phyloP scores from a whole-genome alignment of 805 yeast genomes.

The Metschnikowia colocasiae region DNA sequence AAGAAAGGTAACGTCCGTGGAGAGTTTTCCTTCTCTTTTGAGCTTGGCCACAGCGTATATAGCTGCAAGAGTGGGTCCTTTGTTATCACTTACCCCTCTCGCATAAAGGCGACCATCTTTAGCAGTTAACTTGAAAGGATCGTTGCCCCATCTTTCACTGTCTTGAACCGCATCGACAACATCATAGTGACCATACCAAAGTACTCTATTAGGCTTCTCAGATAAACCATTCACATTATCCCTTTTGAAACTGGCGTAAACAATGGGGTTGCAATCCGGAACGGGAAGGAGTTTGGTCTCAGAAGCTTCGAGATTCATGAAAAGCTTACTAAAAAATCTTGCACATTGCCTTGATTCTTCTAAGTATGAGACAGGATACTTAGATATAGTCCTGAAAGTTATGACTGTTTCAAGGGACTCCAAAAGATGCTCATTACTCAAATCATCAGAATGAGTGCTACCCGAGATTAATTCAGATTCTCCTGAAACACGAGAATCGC shows the following conservation, averaged over 20 bases:
- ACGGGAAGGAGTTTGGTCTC: slow-evolving; percentile 67
- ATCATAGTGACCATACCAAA: slow-evolving; percentile 97
- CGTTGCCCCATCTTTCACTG: slow-evolving; percentile 61
- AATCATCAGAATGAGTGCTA: background rate
- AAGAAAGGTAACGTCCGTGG: slow-evolving; percentile 73
- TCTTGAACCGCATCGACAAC: slow-evolving; percentile 74
- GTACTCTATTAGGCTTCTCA: slow-evolving; percentile 37
- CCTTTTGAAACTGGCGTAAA: slow-evolving; percentile 61
- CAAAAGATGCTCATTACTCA: slow-evolving; percentile 61
- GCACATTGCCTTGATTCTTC: slow-evolving; percentile 89
- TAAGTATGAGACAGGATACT: slow-evolving; percentile 60
- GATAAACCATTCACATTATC: background rate
- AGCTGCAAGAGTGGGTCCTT: slow-evolving; percentile 88
- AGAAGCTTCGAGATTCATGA: slow-evolving; percentile 67
- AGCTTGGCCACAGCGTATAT: slow-evolving; percentile 82
- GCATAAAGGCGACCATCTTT: slow-evolving; percentile 84
- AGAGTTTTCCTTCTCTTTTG: slow-evolving; percentile 46
- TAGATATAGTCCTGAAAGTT: slow-evolving; percentile 73
- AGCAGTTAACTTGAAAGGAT: slow-evolving; percentile 74
- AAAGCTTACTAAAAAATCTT: slow-evolving; percentile 57
- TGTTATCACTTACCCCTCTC: slow-evolving; percentile 91
- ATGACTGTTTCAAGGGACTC: slow-evolving; percentile 59
- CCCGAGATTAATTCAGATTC: slow-evolving; percentile 2
- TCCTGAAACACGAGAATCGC: slow-evolving; percentile 10
- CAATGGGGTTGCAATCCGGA: slow-evolving; percentile 78